Conservation (phyloP, 345 rosid genomes). For the Syzygium aqueum region DNA sequence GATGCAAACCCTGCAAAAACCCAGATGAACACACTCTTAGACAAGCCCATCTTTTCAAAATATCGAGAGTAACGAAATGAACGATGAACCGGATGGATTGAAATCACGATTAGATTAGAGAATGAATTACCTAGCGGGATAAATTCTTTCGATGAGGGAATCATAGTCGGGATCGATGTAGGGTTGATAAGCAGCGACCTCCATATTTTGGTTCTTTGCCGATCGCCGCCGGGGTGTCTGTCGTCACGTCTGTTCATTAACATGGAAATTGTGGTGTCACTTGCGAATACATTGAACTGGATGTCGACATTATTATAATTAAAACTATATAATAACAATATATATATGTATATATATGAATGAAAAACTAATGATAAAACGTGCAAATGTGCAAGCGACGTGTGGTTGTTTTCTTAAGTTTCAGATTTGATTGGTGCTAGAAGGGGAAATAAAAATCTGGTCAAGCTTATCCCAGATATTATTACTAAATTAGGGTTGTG, state of each 20-base stretch:
- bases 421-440: not conserved
- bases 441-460: not conserved
- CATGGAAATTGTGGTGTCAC: not conserved
- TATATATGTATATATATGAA: not conserved
- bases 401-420: not conserved
- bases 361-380: too few relatives aligned
- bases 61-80: not conserved
- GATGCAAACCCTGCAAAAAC: slow-evolving; percentile 58
- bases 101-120: not conserved
- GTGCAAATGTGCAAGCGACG: not conserved
- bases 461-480: not conserved
- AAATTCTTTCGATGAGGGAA: slow-evolving; percentile 71
- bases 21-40: not conserved
- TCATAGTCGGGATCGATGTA: slow-evolving; percentile 71
- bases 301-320: not conserved
- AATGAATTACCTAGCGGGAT: slow-evolving; percentile 57
- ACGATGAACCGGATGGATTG: not conserved
- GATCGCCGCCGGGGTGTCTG: not conserved
- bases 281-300: not conserved
- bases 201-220: slow-evolving; percentile 28
- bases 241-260: not conserved
- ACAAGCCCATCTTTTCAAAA: not conserved
- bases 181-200: slow-evolving; percentile 48
- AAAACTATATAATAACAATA: not conserved
- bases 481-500: not conserved